Evolutionary conservation across 192 early-diverging fungal species (phyloP), one percentile per base, ranked within the genome.

Genomic region (Linnemannia hyalina): DNA sequence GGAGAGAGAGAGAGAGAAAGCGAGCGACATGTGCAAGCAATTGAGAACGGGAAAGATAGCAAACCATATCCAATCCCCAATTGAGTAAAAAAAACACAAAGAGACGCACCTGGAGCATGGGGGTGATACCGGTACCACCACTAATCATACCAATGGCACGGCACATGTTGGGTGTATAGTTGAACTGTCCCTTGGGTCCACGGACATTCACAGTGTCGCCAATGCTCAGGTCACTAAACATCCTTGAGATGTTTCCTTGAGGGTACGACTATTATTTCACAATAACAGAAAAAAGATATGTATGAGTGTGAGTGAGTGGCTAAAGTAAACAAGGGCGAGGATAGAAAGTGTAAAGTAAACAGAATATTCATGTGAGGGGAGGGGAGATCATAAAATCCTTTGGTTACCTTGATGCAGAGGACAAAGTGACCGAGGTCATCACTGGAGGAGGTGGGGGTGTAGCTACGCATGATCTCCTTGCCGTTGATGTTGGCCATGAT

Each of bases 71-170:
- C 44, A 46, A 46, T 15, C 11, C 9, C 0, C 70, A 71, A 41
- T 23, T 71, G 23, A 74, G 29, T 9, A 26, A 78, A 47, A 44
- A 23, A 74, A 46, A 47, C 40, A 75, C 13, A 60, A 15, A 1
- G 40, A 32, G 4, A n/a, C 65, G n/a, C 87, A 87, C 88, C 78
- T 96, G 97, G 75, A 96, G 92, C 98, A 99, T 99, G 68, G 98
- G 98, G 2, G 98, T 97, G 81, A 99, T 94, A n/a, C 95, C 97
- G 72, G 97, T 97, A 73, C 97, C 97, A 29, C 97, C 96, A 69
- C 97, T 97, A 91, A 97, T 94, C 97, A 99, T 98, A 60, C 97
- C 97, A 29, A 99, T 88, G 10, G 86, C 88, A 9, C 91, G 91
- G 65, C 93, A 92, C 90, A 97, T 93, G 86, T 97, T 97, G 65